Base-by-base conservation (phyloP, 2,329 filamentous ascomycete species). In the Diaporthe sp. region DNA sequence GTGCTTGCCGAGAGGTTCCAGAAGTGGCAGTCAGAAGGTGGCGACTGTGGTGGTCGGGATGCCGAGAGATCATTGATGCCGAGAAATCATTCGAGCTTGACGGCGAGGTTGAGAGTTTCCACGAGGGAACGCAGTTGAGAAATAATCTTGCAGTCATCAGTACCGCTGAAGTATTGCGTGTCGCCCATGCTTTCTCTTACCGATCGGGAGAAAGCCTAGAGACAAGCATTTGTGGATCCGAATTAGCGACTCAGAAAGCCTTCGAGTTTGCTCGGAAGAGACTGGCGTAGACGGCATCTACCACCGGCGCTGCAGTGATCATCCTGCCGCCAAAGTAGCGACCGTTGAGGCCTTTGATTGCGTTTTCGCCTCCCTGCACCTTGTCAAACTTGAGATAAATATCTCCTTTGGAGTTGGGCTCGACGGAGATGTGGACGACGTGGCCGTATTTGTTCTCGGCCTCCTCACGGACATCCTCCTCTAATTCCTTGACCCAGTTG, bases 341-440 rank as follows among this genome's bases (percentile, higher is more conserved):
- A 82, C 97, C 97, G 85, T 99, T 98, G 77, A 99, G 91, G 82
- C 97, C 97, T 84, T 97, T 97, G 86, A 98, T 97, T 80, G 97
- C 97, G 83, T 98, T 98, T 86, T 98, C 95, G 83, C 96, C 96
- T 80, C 96, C 96, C 83, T 96, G 92, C 77, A 98, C 94, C 81
- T 95, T 94, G 85, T 98, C 95, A 87, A 99, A 99, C 85, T 99
- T 99, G 84, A 99, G 92, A 85, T 98, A 99, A 80, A 99, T 96
- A 83, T 99, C 97, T 85, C 97, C 97, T 84, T 94, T 92, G 64
- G 95, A 97, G 86, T 97, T 97, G 78, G 94, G 92, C 87, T 98
- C 96, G 85, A 98, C 90, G 80, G 95, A 91, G 85, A 98, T 97
- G 91, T 99, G 97, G 84, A 98, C 95, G 81, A 99, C 96, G 80